Base-by-base conservation (phyloP, 73 alveolate genomes). In the Tetrahymena malaccensis region DNA sequence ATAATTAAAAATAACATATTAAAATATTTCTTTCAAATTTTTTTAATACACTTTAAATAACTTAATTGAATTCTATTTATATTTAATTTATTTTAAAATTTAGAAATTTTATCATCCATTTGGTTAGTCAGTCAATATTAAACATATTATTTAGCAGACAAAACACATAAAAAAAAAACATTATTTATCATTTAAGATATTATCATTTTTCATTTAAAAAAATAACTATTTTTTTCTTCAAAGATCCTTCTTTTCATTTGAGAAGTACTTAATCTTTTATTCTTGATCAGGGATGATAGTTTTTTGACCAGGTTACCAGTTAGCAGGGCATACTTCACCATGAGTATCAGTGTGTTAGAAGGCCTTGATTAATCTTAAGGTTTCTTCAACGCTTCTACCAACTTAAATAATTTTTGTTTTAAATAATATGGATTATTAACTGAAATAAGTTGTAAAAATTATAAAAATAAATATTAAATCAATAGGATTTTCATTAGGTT, bases 241-340 rank as follows among this genome's bases (percentile, higher is more conserved):
- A 70, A 70, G 89, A 70, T 70, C 89, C 34, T 70, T 70, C 89
- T 70, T 70, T 70, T 70, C 89, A 11, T 25, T 22, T 1, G 89
- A 70, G 89, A 95, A 95, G 94, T 95, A 95, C 50, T 95, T 89
- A 11, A 35, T 94, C 84, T 95, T 95, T 70, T 95, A 55, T 6
- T 95, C 97, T 95, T 95, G 98, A 89, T 97, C 97, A 22, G 99
- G 99, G 55, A 97, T 98, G 96, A 98, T 98, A n/a, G 99, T 97
- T 85, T 96, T 94, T 94, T 97, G 96, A 94, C 99, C 99, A 37
- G 99, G 99, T 95, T 96, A 96, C 99, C 99, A 99, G 94, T 97
- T 96, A 13, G 99, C 98, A 37, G 99, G 99, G 97, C 99, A 99
- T 25, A 99, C 99, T 94, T 98, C 99, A 34, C 99, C 99, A 96